Evolutionary conservation across 208 protist species (phyloP).

Genomic region (Vickermania spadyakhi): DNA sequence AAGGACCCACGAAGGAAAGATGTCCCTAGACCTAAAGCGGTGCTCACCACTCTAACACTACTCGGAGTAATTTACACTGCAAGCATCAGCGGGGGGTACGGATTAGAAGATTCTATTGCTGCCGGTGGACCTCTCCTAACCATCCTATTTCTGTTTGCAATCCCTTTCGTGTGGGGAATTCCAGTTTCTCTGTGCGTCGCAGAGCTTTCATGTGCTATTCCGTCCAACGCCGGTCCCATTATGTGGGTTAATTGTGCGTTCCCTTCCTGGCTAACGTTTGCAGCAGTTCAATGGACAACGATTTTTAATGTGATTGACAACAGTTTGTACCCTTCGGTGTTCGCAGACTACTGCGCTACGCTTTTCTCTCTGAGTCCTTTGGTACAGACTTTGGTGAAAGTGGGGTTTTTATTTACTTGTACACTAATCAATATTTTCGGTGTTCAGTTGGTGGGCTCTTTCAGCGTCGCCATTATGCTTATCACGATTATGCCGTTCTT

Average conservation of each 20-base stretch:
- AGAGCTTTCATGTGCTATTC: conserved; percentile 78
- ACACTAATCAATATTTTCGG: conserved; percentile 73
- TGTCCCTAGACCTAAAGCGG: conserved; percentile 45
- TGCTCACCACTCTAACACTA: conserved; percentile 72
- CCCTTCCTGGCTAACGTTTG: conserved; percentile 74
- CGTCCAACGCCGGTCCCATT: conserved; percentile 81
- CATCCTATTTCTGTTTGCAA: conserved; percentile 73
- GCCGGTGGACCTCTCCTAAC: conserved; percentile 81
- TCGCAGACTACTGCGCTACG: conserved; percentile 76
- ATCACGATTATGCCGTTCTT: conserved; percentile 85
- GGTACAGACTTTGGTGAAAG: conserved; percentile 47
- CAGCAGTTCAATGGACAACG: conserved; percentile 72
- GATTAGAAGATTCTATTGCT: conserved; percentile 78
- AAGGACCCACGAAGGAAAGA: conserved; percentile 27
- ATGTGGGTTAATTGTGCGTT: conserved; percentile 91
- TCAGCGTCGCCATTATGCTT: conserved; percentile 76
- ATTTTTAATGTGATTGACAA: conserved; percentile 86
- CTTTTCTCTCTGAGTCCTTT: conserved; percentile 47
- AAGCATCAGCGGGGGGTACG: conserved; percentile 84
- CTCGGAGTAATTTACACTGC: conserved; percentile 88
- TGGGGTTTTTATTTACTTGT: conserved; percentile 56
- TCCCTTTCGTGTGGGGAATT: conserved; percentile 84
- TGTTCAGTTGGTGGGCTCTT: conserved; percentile 53
- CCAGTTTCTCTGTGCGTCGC: conserved; percentile 83
- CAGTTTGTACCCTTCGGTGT: conserved; percentile 80